Percentiles rank a stretch among this genome's conserved stretches.
These are phyloP conservation scores for Fusarium compactum DNA, from an alignment of 2,329 filamentous ascomycete species.

Conservation along the genomic window DNA sequence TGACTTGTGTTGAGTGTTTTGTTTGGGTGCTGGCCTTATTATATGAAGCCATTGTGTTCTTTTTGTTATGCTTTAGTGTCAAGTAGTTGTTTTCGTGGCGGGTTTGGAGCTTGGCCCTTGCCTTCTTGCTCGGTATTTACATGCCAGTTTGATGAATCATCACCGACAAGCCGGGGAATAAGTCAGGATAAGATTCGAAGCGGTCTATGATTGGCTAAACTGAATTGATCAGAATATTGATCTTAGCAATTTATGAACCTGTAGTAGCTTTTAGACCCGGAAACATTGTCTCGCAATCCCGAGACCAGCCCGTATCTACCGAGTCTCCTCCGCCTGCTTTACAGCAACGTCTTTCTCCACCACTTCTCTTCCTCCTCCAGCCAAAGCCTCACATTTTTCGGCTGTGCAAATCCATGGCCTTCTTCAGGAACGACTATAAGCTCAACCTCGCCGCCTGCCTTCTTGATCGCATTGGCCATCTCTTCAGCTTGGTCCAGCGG, in stretches of 20 bases:
- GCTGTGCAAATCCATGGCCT: slow-evolving; percentile 62
- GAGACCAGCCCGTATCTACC: background rate
- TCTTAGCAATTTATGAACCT: background rate
- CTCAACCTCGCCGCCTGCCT: slow-evolving; percentile 58
- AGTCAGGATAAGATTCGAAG: background rate
- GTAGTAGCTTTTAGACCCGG: background rate
- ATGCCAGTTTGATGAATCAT: background rate
- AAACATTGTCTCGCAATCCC: background rate
- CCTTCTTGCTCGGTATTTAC: background rate
- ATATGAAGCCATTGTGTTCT: background rate
- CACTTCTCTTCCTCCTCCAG: slow-evolving; percentile 61
- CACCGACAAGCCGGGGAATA: background rate
- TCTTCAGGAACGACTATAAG: slow-evolving; percentile 63
- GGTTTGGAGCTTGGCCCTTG: background rate
- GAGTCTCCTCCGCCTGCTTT: background rate
- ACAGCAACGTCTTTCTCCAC: slow-evolving; percentile 59
- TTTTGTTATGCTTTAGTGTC: background rate
- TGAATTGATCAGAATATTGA: background rate
- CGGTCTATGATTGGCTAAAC: background rate
- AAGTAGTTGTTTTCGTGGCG: background rate
- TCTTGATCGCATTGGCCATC: slow-evolving; percentile 61
- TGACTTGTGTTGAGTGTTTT: background rate
- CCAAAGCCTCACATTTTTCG: slow-evolving; percentile 54
- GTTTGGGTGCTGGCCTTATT: rapidly evolving
- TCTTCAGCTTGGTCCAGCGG: slow-evolving; percentile 67